These are phyloP conservation scores for Naganishia friedmannii DNA, from an alignment of 768 basidiomycete species.

Conservation along the genomic window DNA sequence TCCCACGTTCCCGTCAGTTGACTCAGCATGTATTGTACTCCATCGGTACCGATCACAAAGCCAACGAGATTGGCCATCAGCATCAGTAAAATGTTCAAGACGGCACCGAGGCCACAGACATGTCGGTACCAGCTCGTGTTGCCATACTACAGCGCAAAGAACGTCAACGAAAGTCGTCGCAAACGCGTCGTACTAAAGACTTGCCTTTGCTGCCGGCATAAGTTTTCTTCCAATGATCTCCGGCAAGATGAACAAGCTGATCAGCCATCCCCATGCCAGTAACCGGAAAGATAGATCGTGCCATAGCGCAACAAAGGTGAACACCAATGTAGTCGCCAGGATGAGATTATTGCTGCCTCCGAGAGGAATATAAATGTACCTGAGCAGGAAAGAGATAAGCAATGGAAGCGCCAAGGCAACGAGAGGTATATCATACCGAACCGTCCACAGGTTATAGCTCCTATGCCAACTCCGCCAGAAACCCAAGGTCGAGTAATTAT, in stretches of 20 bases:
- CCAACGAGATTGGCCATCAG: slow-evolving; percentile 89
- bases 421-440: slow-evolving; percentile 59
- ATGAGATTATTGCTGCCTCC: slow-evolving; percentile 66
- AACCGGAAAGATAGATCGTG: slow-evolving; percentile 86
- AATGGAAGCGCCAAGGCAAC: neutral
- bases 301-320: slow-evolving; percentile 97
- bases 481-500: slow-evolving; percentile 86
- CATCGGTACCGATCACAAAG: slow-evolving; percentile 85
- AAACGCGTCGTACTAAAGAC: slow-evolving; percentile 33
- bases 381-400: slow-evolving; percentile 46
- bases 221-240: slow-evolving; percentile 67
- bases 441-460: slow-evolving; percentile 91
- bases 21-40: slow-evolving; percentile 64
- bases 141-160: slow-evolving; percentile 60
- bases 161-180: neutral
- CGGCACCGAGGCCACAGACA: slow-evolving; percentile 73
- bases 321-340: slow-evolving; percentile 71
- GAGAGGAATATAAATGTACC: slow-evolving; percentile 91
- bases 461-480: slow-evolving; percentile 98
- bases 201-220: slow-evolving; percentile 66
- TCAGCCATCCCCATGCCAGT: slow-evolving; percentile 94
- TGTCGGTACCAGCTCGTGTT: slow-evolving; percentile 76
- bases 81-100: slow-evolving; percentile 82
- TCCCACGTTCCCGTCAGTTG: slow-evolving; percentile 65
- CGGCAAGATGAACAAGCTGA: slow-evolving; percentile 83